Evolutionary conservation across 164 flowering plant genomes (phyloP), one percentile per base, ranked within the genome.

Genomic region (Chloranthus sessilifolius): DNA sequence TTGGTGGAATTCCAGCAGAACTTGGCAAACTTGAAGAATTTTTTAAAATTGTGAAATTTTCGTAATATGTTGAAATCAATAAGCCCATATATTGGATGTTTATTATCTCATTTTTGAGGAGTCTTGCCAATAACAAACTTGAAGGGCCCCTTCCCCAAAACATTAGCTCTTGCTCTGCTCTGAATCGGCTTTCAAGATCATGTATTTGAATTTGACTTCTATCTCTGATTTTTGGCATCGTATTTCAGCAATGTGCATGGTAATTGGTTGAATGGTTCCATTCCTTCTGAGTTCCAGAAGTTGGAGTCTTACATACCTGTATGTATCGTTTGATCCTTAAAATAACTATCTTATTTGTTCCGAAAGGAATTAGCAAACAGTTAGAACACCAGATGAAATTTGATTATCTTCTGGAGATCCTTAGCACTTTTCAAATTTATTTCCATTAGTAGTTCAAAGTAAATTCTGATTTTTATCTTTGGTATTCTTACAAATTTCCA

Each of bases 21-120:
- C 84, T 88, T 39, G 94, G 96, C 42, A 79, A 85, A 57, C 75
- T 88, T 10, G 88, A 75, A 21, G 90, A 80, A 47, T 54, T 88
- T 34, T 88, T 88, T 76, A 90, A n/a, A 85, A 65, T 41, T 88
- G 96, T 88, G 37, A 58, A 88, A n/a, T n/a, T n/a, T n/a, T n/a
- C n/a, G n/a, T n/a, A n/a, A n/a, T n/a, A n/a, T n/a, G n/a, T n/a
- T n/a, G n/a, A n/a, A n/a, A n/a, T n/a, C n/a, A n/a, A n/a, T n/a
- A n/a, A n/a, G n/a, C n/a, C n/a, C n/a, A n/a, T n/a, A n/a, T n/a
- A n/a, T n/a, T n/a, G n/a, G n/a, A n/a, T n/a, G n/a, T n/a, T n/a
- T n/a, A n/a, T 16, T 4, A 25, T 43, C 0, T 25, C 29, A 12
- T 53, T 19, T 7, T 10, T 9, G 59, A 85, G 96, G 67, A 85